Base-by-base conservation (phyloP, 768 basidiomycete species). In the Kwoniella sp. region DNA sequence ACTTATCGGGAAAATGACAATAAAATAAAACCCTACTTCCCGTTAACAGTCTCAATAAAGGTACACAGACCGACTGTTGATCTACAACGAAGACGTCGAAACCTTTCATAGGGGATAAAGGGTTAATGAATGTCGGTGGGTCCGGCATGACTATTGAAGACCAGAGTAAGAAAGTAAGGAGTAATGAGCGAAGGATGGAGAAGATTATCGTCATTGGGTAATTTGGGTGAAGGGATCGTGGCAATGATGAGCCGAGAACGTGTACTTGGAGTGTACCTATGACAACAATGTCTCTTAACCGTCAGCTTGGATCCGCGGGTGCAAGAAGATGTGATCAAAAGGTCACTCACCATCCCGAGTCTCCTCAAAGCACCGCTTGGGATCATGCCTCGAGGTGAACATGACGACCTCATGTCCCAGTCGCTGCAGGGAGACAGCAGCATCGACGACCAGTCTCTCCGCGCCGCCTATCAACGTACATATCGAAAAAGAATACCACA, bases 1-100 rank as follows among this genome's bases (percentile, higher is more conserved):
- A 83, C 79, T 95, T 95, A 81, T 99, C 95, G 0, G 95, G 96
- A 69, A 99, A 98, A 78, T 98, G 96, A 69, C 92, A 95, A 78
- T 99, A 98, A 80, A 97, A 98, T 21, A 98, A 88, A 29, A 95
- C 90, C 1, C 91, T 87, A n/a, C 86, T 90, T 22, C 83, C 83
- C 1, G 83, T 85, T 15, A 90, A 72, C 63, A 82, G 72, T 1
- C 90, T 85, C 0, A 99, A 83, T 62, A 96, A 83, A 0, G 95
- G 95, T 25, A 97, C 83, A 68, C 90, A 92, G 1, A 93, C 92
- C 4, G 92, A 92, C 21, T 98, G 86, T 77, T 97, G 96, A 81
- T 98, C 95, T 3, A 97, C 90, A 63, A 98, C 88, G 81, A 88
- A 94, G 22, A 97, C 86, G 74, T 98, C 94, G 64, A 81, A 82